phyloP scores from a whole-genome alignment of 1,284 basidiomycete species.

The Mycena sp. region DNA sequence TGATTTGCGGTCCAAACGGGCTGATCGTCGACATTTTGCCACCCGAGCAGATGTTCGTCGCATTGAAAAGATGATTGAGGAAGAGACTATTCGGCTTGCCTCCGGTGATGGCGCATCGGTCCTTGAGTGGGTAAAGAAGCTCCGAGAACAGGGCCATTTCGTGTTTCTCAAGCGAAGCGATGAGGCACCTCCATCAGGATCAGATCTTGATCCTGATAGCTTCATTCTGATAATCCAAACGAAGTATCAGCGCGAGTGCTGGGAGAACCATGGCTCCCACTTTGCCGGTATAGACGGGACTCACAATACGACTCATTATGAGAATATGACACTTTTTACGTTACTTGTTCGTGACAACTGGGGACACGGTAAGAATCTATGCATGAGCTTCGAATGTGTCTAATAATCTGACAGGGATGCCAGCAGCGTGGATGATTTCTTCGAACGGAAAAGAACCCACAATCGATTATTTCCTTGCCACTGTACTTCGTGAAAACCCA shows the following conservation, averaged over 20 bases:
- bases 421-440: conserved; percentile 35
- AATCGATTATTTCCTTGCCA: conserved; percentile 23
- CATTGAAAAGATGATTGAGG: conserved; percentile 27
- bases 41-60: conserved; percentile 4
- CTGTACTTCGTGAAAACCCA: conserved; percentile 15
- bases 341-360: conserved; percentile 27
- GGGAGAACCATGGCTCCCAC: conserved; percentile 2
- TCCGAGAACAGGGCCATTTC: conserved; percentile 6
- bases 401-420: conserved; percentile 23
- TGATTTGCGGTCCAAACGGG: neutral
- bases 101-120: conserved; percentile 21
- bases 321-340: conserved; percentile 27
- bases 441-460: conserved; percentile 31
- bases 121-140: conserved; percentile 19
- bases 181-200: conserved; percentile 11
- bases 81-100: conserved; percentile 24
- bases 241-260: conserved; percentile 18
- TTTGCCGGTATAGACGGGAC: conserved; percentile 29
- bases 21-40: neutral
- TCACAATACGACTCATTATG: conserved; percentile 28
- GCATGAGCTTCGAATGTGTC: too few species aligned
- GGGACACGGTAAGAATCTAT: conserved; percentile 18
- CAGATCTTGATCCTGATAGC: neutral
- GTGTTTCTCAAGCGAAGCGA: conserved; percentile 19
- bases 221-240: conserved; percentile 26